Base-by-base conservation (phyloP, 306 rosid species). In the Vigna mungo region DNA sequence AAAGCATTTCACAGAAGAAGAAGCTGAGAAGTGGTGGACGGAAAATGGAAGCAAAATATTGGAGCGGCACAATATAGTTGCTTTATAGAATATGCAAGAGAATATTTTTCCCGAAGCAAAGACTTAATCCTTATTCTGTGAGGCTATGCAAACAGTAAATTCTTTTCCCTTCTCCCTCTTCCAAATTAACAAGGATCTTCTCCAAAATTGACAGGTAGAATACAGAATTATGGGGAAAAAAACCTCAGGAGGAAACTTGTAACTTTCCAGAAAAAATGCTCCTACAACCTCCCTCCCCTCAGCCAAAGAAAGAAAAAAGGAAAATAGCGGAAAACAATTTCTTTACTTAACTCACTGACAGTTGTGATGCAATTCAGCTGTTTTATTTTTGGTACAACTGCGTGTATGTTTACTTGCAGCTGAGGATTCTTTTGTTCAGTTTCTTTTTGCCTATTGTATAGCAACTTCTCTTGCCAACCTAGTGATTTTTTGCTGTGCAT, bases 1-100 rank as follows among this genome's bases (percentile, higher is more conserved):
- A 78, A 92, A 77, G 86, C 96, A 90, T 85, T 95, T 92, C 80
- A 88, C 96, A 0, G 91, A 89, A 90, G 91, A 86, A 62, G 79
- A 87, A 82, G 97, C 98, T 20, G 96, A 90, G 44, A 87, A 81
- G 68, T 95, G 98, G 98, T 95, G 98, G 98, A 80, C 93, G 51
- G 93, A 95, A 86, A 82, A 92, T 58, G 96, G 93, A 30, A 52
- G 84, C 52, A 87, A 71, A 81, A 84, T 92, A 48, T 88, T 90
- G 52, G 93, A 92, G 77, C 90, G 86, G 62, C 86, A 85, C 85
- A 88, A 82, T 46, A 53, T 89, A 82, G 83, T 68, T 79, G 72
- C 83, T 83, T 66, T 86, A 36, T 89, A 85, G 86, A 62, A 74
- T 44, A 41, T 69, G 85, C 85, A 76, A 62, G 70, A 32, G 80